Evolutionary conservation across 192 early-diverging fungal genomes (phyloP).

Genomic region (Linnemannia elongata): DNA sequence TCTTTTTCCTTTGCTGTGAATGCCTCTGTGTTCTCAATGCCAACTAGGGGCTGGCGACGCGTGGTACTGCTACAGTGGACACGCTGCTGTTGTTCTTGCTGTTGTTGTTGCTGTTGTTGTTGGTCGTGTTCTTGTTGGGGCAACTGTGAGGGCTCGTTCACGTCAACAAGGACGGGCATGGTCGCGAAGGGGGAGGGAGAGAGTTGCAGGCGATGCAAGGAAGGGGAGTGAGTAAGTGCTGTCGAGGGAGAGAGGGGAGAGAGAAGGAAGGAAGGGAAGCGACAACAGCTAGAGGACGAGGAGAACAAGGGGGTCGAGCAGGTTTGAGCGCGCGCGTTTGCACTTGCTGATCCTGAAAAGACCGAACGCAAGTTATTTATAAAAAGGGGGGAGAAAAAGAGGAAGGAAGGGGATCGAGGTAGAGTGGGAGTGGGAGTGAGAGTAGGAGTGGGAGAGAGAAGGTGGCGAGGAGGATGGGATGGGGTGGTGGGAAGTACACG

Average conservation of each 20-base stretch:
- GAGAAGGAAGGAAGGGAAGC: not conserved
- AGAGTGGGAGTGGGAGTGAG: not conserved
- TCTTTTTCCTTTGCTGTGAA: slow-evolving; percentile 1
- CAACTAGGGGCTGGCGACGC: not conserved
- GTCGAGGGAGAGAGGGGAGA: not conserved
- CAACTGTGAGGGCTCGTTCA: slow-evolving; percentile 25
- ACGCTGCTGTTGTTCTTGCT: slow-evolving; percentile 5
- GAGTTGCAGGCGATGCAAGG: not conserved
- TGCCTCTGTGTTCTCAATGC: not conserved
- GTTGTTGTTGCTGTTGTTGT: slow-evolving; percentile 6
- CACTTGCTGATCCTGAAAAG: slow-evolving; percentile 4
- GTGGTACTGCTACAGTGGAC: not conserved
- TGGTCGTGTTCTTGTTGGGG: not conserved
- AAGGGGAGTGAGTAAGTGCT: not conserved
- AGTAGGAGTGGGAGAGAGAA: not conserved
- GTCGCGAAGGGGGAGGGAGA: not conserved
- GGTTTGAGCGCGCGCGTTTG: not conserved
- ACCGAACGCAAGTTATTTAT: not conserved
- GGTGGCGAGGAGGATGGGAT: not conserved
- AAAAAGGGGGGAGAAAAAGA: not conserved
- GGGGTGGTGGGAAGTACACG: not conserved
- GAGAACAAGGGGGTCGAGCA: not conserved
- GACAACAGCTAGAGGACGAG: not conserved
- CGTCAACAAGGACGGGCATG: not conserved
- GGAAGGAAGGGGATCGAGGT: not conserved